Conservation (phyloP, 176 grass and related monocot genomes). For the Pontederia crassipes region DNA sequence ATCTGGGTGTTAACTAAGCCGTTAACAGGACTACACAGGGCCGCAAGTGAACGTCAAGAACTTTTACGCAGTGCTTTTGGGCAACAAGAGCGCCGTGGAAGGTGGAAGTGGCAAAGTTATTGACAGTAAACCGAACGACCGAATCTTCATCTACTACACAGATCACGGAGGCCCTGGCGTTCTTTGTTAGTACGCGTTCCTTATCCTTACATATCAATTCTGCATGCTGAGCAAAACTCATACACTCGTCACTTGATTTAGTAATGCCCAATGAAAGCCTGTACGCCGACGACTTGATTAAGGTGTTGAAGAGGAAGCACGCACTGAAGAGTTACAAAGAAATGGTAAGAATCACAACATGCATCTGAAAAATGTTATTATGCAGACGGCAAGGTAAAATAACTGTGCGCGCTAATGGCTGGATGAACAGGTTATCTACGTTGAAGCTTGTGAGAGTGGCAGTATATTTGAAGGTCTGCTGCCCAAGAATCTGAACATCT, state of each 20-base stretch:
- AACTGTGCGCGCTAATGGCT: slow-evolving; percentile 2
- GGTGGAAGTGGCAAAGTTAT: slow-evolving; percentile 92
- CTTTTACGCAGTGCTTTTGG: slow-evolving; percentile 71
- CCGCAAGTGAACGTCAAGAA: slow-evolving; percentile 59
- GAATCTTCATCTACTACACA: slow-evolving; percentile 93
- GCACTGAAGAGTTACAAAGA: slow-evolving; percentile 67
- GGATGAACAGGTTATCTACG: slow-evolving; percentile 63
- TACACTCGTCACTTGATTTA: slow-evolving; percentile 5
- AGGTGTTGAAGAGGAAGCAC: slow-evolving; percentile 67
- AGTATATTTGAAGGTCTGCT: slow-evolving; percentile 88
- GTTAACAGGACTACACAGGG: slow-evolving; percentile 63
- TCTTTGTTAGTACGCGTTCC: slow-evolving; percentile 41
- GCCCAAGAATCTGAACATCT: slow-evolving; percentile 67
- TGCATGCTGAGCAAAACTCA: not conserved
- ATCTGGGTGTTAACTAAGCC: not conserved
- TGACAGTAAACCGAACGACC: slow-evolving; percentile 69
- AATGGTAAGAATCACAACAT: slow-evolving; percentile 51
- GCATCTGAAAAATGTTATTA: not conserved
- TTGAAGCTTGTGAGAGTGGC: slow-evolving; percentile 94
- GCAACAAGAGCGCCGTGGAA: slow-evolving; percentile 58
- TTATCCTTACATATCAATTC: not conserved
- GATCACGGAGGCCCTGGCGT: slow-evolving; percentile 94
- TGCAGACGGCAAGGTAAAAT: slow-evolving; percentile 1
- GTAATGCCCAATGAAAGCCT: slow-evolving; percentile 76
- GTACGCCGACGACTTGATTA: slow-evolving; percentile 73